These are phyloP conservation scores for Phytopythium sindhum DNA, from an alignment of 352 stramenopile genomes.

Conservation along the genomic window DNA sequence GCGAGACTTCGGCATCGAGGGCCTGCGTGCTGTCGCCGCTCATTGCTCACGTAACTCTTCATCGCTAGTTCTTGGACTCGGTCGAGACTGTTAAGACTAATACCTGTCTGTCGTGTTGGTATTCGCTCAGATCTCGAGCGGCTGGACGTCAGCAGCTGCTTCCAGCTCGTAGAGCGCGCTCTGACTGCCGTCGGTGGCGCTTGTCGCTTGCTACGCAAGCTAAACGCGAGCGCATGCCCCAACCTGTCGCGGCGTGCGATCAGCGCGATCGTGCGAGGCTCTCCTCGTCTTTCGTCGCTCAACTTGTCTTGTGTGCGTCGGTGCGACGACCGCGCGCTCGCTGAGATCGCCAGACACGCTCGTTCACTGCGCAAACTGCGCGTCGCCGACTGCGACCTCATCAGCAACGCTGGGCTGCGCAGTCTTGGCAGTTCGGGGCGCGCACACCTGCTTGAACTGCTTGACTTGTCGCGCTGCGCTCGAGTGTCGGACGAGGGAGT, in stretches of 20 bases:
- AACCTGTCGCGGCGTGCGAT: conserved; percentile 76
- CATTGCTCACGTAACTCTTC: conserved; percentile 34
- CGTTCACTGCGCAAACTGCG: conserved; percentile 38
- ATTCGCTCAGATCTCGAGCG: conserved; percentile 35
- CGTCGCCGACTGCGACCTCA: conserved; percentile 56
- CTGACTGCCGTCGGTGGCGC: conserved; percentile 70
- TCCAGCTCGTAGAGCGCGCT: conserved; percentile 76
- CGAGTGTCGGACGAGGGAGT: conserved; percentile 55
- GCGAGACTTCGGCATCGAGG: conserved; percentile 90
- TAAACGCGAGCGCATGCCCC: conserved; percentile 84
- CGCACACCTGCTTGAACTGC: conserved; percentile 55
- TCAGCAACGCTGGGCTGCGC: conserved; percentile 54
- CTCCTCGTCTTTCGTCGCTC: conserved; percentile 34
- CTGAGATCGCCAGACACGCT: conserved; percentile 34
- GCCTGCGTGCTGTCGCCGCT: conserved; percentile 81
- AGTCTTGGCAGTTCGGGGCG: conserved; percentile 31
- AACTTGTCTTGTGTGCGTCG: conserved; percentile 51
- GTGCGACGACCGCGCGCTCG: conserved; percentile 66
- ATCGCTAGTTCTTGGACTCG: neutral
- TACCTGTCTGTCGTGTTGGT: neutral
- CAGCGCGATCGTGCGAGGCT: conserved; percentile 54
- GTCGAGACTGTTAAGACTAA: neutral
- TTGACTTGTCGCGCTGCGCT: conserved; percentile 56
- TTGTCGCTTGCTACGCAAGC: conserved; percentile 45
- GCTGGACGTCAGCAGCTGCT: conserved; percentile 67